Percentiles rank a stretch among this genome's conserved stretches.
These are phyloP conservation scores for Salix arbutifolia DNA, from an alignment of 345 rosid species.

Conservation along the genomic window DNA sequence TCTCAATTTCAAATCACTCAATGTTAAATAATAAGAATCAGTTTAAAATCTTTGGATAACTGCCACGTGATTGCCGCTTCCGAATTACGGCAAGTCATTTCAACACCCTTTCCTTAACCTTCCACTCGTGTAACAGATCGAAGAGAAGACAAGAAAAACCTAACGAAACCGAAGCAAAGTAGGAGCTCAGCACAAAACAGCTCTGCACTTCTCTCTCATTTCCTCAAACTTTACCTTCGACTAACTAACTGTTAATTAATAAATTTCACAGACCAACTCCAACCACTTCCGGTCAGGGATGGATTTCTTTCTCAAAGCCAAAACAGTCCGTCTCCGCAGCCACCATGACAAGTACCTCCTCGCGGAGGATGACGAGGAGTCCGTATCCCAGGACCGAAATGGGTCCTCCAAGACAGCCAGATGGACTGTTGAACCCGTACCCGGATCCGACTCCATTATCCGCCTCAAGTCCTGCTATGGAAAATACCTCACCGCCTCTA, in stretches of 20 bases:
- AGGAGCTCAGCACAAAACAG: not conserved
- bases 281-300: constrained; percentile 13
- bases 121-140: not conserved
- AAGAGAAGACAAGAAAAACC: not conserved
- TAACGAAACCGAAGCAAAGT: not conserved
- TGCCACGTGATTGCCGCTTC: not conserved
- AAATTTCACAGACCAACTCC: not conserved
- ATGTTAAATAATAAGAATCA: too few relatives aligned
- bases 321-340: constrained; percentile 30
- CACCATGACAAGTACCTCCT: constrained; percentile 35
- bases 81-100: not conserved
- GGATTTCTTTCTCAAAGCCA: constrained; percentile 27
- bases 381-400: constrained; percentile 26
- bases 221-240: not conserved
- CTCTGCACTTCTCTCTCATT: not conserved
- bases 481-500: constrained; percentile 31
- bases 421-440: constrained; percentile 20
- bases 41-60: not conserved
- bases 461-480: constrained; percentile 30
- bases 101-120: not conserved
- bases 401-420: constrained; percentile 29
- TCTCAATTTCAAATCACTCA: too few relatives aligned
- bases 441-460: constrained; percentile 18
- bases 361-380: constrained; percentile 26
- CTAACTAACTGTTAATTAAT: not conserved